Base-by-base conservation (phyloP, 2,329 filamentous ascomycete genomes). In the Sarocladium brachiariae region DNA sequence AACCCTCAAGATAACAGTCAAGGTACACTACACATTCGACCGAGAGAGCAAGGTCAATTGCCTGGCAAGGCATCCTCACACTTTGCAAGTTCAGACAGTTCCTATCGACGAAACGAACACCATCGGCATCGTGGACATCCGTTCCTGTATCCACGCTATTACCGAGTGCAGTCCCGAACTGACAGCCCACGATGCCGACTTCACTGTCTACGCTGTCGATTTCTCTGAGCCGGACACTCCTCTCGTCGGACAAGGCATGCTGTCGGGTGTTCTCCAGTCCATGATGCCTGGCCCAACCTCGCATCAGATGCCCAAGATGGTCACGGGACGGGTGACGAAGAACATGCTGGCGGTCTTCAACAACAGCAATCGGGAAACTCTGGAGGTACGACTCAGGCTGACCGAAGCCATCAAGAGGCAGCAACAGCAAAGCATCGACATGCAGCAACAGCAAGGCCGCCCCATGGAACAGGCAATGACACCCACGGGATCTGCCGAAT, bases 11-110 rank as follows among this genome's bases (percentile, higher is more conserved):
- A 37, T 33, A 57, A 37, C 67, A 95, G 91, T 97, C 68, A 97
- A 97, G 76, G 87, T 97, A 47, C 84, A 95, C 54, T 99, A 97
- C 70, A 96, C 90, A 27, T 96, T 97, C 70, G 91, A 97, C 66
- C 84, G 85, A 63, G 85, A 92, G 58, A 86, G 83, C 70, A 90
- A 90, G 69, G 85, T 89, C 56, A 91, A 92, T 64, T 96, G 90
- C 68, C 77, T 99, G 47, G 91, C 92, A 53, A 81, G 92, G 61
- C 86, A 89, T 74, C 86, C 89, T 16, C 84, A 92, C 53, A 77
- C 86, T 14, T 75, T 96, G 52, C 78, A 86, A 49, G 82, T 96
- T 33, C 89, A 90, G 60, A 89, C 89, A 2, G 80, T 95, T 13
- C 78, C 82, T 21, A 71, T 97, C 54, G 89, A 96, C 64, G 88